A percentile compares a stretch with the other conserved stretches of the same genome.
Conservation (phyloP, 2,329 filamentous ascomycete species). For the Anthostomella pinea region DNA sequence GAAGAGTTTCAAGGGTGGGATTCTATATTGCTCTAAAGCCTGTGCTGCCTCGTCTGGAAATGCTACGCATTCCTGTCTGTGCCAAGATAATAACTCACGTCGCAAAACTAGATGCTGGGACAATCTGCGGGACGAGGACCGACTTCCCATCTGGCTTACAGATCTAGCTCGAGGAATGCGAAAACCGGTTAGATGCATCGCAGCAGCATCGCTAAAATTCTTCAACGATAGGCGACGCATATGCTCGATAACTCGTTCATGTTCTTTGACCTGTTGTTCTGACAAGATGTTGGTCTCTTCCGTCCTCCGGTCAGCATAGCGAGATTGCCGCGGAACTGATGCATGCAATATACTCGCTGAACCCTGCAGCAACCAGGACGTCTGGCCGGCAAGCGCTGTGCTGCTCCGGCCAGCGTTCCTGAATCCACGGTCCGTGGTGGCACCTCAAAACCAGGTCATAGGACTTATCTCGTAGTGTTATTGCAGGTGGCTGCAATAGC, state of each 20-base stretch:
- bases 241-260: too few species aligned
- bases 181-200: too few species aligned
- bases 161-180: slow-evolving; percentile 1
- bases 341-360: not conserved
- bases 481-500: slow-evolving; percentile 6
- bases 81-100: slow-evolving; percentile 19
- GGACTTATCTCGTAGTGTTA: slow-evolving; percentile 4
- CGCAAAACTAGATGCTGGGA: slow-evolving; percentile 18
- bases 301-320: too few species aligned
- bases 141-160: slow-evolving; percentile 18
- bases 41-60: slow-evolving; percentile 15
- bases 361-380: not conserved
- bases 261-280: too few species aligned
- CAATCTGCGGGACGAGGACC: slow-evolving; percentile 22
- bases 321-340: not conserved
- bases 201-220: too few species aligned
- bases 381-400: too few species aligned
- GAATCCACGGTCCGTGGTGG: slow-evolving; percentile 5
- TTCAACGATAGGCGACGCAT: too few species aligned
- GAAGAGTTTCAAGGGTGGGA: too few species aligned
- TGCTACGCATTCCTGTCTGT: slow-evolving; percentile 13
- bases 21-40: too few species aligned
- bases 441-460: slow-evolving; percentile 16
- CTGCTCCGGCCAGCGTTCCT: slow-evolving; percentile 7
- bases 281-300: too few species aligned